Percentiles rank a stretch among this genome's conserved stretches.
Evolutionary conservation across 2,329 filamentous ascomycete species (phyloP).

Genomic region (Chrysoporthe puriensis): DNA sequence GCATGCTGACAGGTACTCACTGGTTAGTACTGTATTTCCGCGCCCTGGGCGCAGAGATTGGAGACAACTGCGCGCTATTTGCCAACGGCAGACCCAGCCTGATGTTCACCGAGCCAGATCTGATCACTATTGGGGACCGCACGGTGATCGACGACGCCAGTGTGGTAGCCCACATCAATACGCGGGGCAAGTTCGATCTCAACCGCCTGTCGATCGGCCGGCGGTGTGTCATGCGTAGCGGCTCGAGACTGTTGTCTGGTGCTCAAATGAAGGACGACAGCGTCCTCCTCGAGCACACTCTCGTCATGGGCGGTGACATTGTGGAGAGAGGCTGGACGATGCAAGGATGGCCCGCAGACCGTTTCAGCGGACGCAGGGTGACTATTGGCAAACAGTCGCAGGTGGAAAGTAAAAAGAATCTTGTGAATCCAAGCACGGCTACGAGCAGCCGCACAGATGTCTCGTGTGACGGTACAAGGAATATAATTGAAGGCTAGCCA

Average conservation of each 20-base stretch:
- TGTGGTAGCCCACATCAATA: constrained; percentile 61
- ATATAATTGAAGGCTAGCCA: not conserved
- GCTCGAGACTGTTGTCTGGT: constrained; percentile 56
- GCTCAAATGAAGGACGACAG: constrained; percentile 56
- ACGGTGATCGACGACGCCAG: constrained; percentile 60
- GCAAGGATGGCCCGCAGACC: constrained; percentile 59
- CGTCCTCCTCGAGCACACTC: constrained; percentile 60
- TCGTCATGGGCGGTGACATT: constrained; percentile 60
- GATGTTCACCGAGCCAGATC: constrained; percentile 61
- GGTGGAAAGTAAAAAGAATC: not conserved
- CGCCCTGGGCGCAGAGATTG: constrained; percentile 56
- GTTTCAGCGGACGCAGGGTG: constrained; percentile 37
- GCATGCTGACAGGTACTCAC: constrained; percentile 56
- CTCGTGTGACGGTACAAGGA: not conserved
- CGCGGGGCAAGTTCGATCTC: constrained; percentile 58
- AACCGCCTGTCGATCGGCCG: constrained; percentile 55
- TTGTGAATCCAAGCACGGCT: not conserved
- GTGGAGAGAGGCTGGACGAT: constrained; percentile 54
- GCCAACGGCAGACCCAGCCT: constrained; percentile 55
- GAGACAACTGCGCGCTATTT: constrained; percentile 58
- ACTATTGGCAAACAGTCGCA: not conserved
- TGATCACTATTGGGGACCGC: constrained; percentile 56
- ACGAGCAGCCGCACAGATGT: constrained; percentile 7
- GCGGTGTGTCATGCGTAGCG: constrained; percentile 55
- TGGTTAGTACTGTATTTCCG: constrained; percentile 59